A percentile compares a stretch with the other conserved stretches of the same genome.
Conservation (phyloP, 2,329 filamentous ascomycete species). For the Monosporascus sp. region DNA sequence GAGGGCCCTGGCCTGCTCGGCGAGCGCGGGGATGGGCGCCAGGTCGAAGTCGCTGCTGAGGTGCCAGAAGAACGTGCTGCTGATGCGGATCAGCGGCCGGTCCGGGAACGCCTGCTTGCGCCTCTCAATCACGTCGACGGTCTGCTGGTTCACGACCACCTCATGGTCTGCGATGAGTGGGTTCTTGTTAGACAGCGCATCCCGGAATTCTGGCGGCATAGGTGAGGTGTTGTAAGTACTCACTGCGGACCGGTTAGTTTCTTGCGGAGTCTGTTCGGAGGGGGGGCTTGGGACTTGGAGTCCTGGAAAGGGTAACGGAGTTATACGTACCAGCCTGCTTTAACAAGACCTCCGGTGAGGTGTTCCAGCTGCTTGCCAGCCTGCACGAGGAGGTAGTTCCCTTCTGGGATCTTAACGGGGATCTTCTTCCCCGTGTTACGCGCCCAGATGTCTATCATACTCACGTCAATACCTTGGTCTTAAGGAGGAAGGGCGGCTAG, state of each 20-base stretch:
- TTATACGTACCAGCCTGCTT: slow-evolving; percentile 41
- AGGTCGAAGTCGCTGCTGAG: slow-evolving; percentile 53
- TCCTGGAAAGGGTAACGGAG: too few relatives aligned
- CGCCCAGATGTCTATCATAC: slow-evolving; percentile 47
- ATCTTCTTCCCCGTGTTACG: slow-evolving; percentile 57
- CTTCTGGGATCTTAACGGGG: slow-evolving; percentile 52
- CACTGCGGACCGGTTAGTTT: background rate
- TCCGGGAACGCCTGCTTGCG: slow-evolving; percentile 38
- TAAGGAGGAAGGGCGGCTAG: too few relatives aligned
- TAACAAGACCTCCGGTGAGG: slow-evolving; percentile 54
- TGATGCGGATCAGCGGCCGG: slow-evolving; percentile 51
- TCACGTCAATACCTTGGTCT: background rate
- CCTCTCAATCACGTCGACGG: slow-evolving; percentile 40
- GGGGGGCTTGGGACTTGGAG: too few relatives aligned
- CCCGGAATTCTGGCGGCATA: too few relatives aligned
- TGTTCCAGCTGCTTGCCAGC: slow-evolving; percentile 60
- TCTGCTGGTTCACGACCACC: slow-evolving; percentile 52
- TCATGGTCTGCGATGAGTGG: slow-evolving; percentile 38
- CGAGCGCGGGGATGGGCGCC: slow-evolving; percentile 43
- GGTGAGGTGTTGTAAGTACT: background rate
- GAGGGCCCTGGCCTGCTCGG: slow-evolving; percentile 38
- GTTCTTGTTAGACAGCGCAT: too few relatives aligned
- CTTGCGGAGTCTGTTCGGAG: background rate
- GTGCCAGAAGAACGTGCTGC: slow-evolving; percentile 58
- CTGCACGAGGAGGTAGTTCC: slow-evolving; percentile 55